Percentiles rank a stretch among this genome's conserved stretches.
Evolutionary conservation across 2,329 filamentous ascomycete species (phyloP).

Genomic region (Ophiostoma quercus): DNA sequence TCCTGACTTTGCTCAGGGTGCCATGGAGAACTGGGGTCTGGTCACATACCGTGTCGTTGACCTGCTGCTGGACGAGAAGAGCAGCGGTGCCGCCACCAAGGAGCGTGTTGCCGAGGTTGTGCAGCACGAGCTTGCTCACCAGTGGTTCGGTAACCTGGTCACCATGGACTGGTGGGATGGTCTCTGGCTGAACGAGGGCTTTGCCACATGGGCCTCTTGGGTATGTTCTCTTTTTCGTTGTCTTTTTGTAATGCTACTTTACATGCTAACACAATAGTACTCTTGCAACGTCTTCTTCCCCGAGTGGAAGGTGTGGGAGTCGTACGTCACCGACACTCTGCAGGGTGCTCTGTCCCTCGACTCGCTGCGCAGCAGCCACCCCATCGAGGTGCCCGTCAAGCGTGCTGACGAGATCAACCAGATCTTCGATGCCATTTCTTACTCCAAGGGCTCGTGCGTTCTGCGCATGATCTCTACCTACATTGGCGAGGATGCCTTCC

Average conservation of each 20-base stretch:
- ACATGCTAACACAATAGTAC: slow-evolving; percentile 46
- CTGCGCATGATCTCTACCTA: slow-evolving; percentile 97
- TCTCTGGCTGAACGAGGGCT: slow-evolving; percentile 85
- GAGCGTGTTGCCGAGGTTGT: slow-evolving; percentile 92
- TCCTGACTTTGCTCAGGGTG: slow-evolving; percentile 89
- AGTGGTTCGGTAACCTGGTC: slow-evolving; percentile 88
- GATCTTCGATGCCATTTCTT: slow-evolving; percentile 96
- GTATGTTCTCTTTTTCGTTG: slow-evolving; percentile 12
- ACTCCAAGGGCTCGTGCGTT: slow-evolving; percentile 93
- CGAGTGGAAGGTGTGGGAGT: slow-evolving; percentile 97
- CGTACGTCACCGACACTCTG: slow-evolving; percentile 87
- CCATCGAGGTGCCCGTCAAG: slow-evolving; percentile 94
- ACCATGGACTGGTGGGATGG: slow-evolving; percentile 96
- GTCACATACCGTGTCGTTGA: slow-evolving; percentile 93
- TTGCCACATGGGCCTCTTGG: slow-evolving; percentile 78
- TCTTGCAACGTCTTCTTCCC: slow-evolving; percentile 93
- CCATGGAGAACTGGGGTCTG: slow-evolving; percentile 98
- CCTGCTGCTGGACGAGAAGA: slow-evolving; percentile 85
- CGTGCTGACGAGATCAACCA: slow-evolving; percentile 94
- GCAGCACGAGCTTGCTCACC: slow-evolving; percentile 90
- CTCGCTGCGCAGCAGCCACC: slow-evolving; percentile 88
- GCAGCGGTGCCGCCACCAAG: slow-evolving; percentile 80
- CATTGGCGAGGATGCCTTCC: slow-evolving; percentile 84
- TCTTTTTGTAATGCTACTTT: too few species aligned
- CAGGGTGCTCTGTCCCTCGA: slow-evolving; percentile 83